phyloP scores from a whole-genome alignment of 495 filamentous ascomycete species.

The Pseudotulostoma volvatum region DNA sequence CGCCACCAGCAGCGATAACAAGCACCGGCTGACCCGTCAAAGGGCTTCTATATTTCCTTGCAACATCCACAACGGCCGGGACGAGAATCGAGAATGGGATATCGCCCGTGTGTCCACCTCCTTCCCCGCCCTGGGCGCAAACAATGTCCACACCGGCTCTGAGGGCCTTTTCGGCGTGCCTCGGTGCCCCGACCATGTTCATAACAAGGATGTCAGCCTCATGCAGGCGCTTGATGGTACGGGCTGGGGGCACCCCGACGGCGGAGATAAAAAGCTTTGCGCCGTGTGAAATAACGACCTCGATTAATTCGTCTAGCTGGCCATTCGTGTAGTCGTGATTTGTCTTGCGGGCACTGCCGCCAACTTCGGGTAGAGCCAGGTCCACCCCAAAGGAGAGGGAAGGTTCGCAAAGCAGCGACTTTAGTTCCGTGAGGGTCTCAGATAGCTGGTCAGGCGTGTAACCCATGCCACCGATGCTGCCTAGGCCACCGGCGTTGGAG shows the following conservation, averaged over 20 bases:
- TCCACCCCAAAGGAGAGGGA: conserved; percentile 73
- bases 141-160: conserved; percentile 69
- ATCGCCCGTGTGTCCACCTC: conserved; percentile 64
- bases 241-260: conserved; percentile 61
- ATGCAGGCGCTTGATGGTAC: conserved; percentile 55
- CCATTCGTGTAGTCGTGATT: conserved; percentile 88
- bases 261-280: conserved; percentile 71
- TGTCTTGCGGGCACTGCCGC: conserved; percentile 60
- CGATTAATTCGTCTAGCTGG: conserved; percentile 64
- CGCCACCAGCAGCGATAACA: conserved; percentile 62
- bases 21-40: conserved; percentile 38
- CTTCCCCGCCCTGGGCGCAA: conserved; percentile 68
- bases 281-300: conserved; percentile 59
- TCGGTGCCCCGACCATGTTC: conserved; percentile 94
- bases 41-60: conserved; percentile 39
- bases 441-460: conserved; percentile 70
- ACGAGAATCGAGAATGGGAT: conserved; percentile 56
- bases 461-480: conserved; percentile 68
- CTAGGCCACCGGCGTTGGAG: conserved; percentile 74
- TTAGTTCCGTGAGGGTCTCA: conserved; percentile 67
- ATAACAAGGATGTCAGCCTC: conserved; percentile 61
- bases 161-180: conserved; percentile 71
- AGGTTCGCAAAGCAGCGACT: conserved; percentile 44
- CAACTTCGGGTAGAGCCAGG: conserved; percentile 71
- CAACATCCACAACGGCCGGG: conserved; percentile 64